These are phyloP conservation scores for Calocybe gambosa DNA, from an alignment of 1,284 basidiomycete species.

Conservation along the genomic window DNA sequence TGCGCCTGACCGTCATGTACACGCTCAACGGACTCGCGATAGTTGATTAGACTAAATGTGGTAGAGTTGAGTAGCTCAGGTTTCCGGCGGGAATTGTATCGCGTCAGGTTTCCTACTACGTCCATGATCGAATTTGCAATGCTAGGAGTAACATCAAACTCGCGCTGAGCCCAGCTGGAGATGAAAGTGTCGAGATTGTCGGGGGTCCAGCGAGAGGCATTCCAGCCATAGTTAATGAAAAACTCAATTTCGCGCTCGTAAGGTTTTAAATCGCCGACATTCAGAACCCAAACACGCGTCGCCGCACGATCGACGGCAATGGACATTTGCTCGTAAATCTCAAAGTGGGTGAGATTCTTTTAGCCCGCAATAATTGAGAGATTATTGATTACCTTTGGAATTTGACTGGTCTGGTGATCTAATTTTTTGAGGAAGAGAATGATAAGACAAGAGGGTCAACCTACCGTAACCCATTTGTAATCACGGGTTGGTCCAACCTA, in stretches of 20 bases:
- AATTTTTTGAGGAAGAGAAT: no score
- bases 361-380: neutral
- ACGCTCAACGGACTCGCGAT: conserved; percentile 47
- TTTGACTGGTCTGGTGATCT: conserved; percentile 36
- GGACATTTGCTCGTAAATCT: conserved; percentile 56
- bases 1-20: neutral
- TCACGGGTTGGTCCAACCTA: conserved; percentile 43
- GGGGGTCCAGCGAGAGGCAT: conserved; percentile 45
- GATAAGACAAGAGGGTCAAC: no score
- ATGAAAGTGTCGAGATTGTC: conserved; percentile 52
- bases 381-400: conserved; percentile 29
- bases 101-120: conserved; percentile 55
- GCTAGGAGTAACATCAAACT: conserved; percentile 45
- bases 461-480: conserved; percentile 57
- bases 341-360: neutral
- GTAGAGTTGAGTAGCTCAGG: conserved; percentile 61
- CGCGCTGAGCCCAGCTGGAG: conserved; percentile 53
- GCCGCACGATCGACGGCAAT: conserved; percentile 54
- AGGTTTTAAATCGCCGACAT: conserved; percentile 69
- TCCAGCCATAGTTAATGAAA: conserved; percentile 60
- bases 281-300: conserved; percentile 52
- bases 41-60: conserved; percentile 57
- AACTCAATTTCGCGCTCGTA: conserved; percentile 69
- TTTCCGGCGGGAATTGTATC: conserved; percentile 58
- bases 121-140: conserved; percentile 38